Percentiles rank a stretch among this genome's conserved stretches.
These are phyloP conservation scores for Lactifluus rugatus DNA, from an alignment of 768 basidiomycete species.

Conservation along the genomic window DNA sequence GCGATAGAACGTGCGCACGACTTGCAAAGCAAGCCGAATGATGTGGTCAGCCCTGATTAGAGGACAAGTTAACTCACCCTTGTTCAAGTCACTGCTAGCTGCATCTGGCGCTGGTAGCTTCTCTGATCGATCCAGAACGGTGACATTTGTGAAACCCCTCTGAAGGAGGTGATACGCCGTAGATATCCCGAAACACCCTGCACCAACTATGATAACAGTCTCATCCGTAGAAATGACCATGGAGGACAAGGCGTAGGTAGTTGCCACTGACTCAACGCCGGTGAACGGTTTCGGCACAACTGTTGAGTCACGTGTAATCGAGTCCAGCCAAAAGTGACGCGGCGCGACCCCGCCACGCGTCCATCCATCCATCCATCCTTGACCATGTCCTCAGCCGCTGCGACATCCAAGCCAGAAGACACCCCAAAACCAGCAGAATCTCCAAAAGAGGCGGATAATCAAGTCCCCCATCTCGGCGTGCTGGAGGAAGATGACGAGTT, in stretches of 20 bases:
- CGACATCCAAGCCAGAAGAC: conserved; percentile 24
- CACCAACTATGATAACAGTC: conserved; percentile 58
- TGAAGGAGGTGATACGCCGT: conserved; percentile 72
- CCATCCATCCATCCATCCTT: background rate
- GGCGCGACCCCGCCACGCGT: background rate
- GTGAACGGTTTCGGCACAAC: too few species aligned
- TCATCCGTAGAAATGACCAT: conserved; percentile 22
- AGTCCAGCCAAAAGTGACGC: background rate
- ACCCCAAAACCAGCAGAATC: conserved; percentile 21
- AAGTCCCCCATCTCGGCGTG: conserved; percentile 61
- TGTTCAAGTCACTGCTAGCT: conserved; percentile 50
- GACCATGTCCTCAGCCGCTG: conserved; percentile 24
- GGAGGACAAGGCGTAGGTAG: background rate
- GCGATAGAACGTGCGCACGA: conserved; percentile 65
- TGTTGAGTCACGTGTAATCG: background rate
- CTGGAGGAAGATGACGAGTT: conserved; percentile 97
- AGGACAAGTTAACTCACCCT: conserved; percentile 23
- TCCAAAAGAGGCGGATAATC: conserved; percentile 15
- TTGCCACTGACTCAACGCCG: too few species aligned
- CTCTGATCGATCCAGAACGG: conserved; percentile 62
- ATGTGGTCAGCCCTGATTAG: background rate
- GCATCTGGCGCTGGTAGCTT: conserved; percentile 74
- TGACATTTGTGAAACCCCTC: conserved; percentile 60
- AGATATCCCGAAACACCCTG: conserved; percentile 81
- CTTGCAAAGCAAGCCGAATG: conserved; percentile 28